Conservation (phyloP, 192 early-diverging fungal genomes). For the Coemansia sp. region DNA sequence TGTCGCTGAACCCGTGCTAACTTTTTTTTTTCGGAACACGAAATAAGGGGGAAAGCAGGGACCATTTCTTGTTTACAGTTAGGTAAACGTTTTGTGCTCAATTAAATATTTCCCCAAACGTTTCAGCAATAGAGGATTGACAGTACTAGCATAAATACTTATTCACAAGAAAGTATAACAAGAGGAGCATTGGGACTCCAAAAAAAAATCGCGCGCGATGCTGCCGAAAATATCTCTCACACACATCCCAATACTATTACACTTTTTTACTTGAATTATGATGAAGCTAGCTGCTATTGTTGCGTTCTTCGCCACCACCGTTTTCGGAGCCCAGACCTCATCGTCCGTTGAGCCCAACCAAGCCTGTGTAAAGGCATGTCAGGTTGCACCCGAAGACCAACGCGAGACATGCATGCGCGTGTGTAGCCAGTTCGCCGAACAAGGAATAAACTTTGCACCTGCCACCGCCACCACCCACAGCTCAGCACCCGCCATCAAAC, state of each 20-base stretch:
- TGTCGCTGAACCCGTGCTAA: not conserved
- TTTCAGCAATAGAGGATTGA: not conserved
- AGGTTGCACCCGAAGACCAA: constrained; percentile 28
- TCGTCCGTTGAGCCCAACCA: constrained; percentile 5
- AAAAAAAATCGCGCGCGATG: not conserved
- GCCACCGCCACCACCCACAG: constrained; percentile 10
- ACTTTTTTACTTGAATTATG: not conserved
- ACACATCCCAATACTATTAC: not conserved
- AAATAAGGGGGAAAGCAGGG: not conserved
- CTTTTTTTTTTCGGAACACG: not conserved
- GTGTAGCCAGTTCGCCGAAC: constrained; percentile 37
- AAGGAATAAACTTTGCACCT: constrained; percentile 19
- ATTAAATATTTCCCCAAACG: not conserved
- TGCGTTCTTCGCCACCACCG: not conserved
- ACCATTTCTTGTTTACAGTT: not conserved
- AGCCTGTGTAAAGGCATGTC: constrained; percentile 32
- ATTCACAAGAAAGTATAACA: not conserved
- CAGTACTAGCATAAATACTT: too few species aligned
- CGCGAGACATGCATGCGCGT: constrained; percentile 35
- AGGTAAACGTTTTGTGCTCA: not conserved
- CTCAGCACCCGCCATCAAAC: not conserved
- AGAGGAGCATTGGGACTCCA: not conserved
- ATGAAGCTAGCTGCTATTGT: constrained; percentile 24
- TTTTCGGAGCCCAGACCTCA: constrained; percentile 3
- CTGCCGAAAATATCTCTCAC: not conserved